These are phyloP conservation scores for Torulaspora gathmanii DNA, from an alignment of 805 yeast genomes.

Conservation along the genomic window DNA sequence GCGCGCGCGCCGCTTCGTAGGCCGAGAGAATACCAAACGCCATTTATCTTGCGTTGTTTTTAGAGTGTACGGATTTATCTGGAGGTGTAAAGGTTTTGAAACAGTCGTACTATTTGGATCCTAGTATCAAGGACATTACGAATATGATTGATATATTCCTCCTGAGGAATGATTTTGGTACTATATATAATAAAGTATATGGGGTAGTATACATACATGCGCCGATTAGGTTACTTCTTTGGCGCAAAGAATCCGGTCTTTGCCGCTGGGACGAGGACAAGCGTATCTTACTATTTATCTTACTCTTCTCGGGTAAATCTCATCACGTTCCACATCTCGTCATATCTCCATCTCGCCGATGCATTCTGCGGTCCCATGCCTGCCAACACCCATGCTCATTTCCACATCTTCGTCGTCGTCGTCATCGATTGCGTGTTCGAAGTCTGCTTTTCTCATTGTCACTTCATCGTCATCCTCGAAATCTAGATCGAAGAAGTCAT, in stretches of 20 bases:
- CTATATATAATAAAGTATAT: background rate
- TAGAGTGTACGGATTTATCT: too few relatives aligned
- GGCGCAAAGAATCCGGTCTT: constrained; percentile 1
- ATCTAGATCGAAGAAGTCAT: constrained; percentile 93
- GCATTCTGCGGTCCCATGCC: constrained; percentile 37
- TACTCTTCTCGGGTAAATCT: background rate
- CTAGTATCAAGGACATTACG: too few relatives aligned
- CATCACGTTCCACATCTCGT: constrained; percentile 3
- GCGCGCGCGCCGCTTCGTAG: background rate
- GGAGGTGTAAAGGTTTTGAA: too few relatives aligned
- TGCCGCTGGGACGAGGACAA: background rate
- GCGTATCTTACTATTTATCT: background rate
- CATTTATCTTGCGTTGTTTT: too few relatives aligned
- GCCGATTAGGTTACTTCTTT: background rate
- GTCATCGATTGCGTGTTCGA: constrained; percentile 31
- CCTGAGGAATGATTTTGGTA: constrained; percentile 1
- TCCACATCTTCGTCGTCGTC: constrained; percentile 31
- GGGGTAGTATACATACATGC: background rate
- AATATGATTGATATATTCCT: background rate
- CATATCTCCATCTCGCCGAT: constrained; percentile 40
- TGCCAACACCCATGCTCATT: constrained; percentile 19
- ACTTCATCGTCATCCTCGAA: constrained; percentile 86
- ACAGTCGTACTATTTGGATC: too few relatives aligned
- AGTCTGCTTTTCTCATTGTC: constrained; percentile 10
- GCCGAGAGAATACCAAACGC: too few relatives aligned